phyloP scores from a whole-genome alignment of 2,329 filamentous ascomycete genomes.

The Cephalotrichum gorgonifer region DNA sequence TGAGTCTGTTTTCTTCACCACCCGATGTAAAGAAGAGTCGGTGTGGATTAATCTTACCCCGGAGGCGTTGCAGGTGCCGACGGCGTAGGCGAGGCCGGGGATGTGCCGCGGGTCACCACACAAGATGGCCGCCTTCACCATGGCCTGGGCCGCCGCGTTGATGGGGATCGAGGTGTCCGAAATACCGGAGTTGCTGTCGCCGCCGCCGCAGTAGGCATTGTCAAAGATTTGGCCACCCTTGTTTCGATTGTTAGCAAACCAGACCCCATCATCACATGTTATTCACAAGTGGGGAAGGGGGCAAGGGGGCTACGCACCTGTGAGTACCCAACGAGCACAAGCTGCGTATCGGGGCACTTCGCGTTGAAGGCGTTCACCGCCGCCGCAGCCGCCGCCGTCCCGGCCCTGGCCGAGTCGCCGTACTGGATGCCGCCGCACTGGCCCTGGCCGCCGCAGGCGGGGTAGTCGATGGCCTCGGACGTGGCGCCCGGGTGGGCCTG shows the following conservation, averaged over 20 bases:
- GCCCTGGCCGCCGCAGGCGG: constrained; percentile 26
- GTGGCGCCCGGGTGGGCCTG: constrained; percentile 38
- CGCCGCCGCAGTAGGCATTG: constrained; percentile 52
- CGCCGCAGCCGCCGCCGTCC: constrained; percentile 45
- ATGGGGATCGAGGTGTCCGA: constrained; percentile 29
- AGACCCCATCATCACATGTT: background rate
- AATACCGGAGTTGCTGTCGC: constrained; percentile 33
- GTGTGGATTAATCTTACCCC: constrained; percentile 35
- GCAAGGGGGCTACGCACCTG: constrained; percentile 27
- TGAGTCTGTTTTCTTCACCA: background rate
- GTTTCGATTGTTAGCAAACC: background rate
- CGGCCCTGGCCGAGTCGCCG: constrained; percentile 44
- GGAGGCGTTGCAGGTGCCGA: constrained; percentile 45
- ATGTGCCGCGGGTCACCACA: constrained; percentile 53
- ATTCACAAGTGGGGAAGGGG: background rate
- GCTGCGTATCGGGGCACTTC: constrained; percentile 43
- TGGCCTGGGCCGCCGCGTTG: constrained; percentile 33
- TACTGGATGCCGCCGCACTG: constrained; percentile 50
- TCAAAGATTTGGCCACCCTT: constrained; percentile 55
- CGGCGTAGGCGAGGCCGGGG: constrained; percentile 44
- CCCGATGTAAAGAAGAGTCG: background rate
- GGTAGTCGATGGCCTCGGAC: constrained; percentile 45
- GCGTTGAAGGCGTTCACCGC: constrained; percentile 49
- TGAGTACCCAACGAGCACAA: constrained; percentile 53
- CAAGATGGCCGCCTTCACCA: constrained; percentile 54